phyloP scores from a whole-genome alignment of 2,329 filamentous ascomycete species.

The Phialemoniopsis sp. region DNA sequence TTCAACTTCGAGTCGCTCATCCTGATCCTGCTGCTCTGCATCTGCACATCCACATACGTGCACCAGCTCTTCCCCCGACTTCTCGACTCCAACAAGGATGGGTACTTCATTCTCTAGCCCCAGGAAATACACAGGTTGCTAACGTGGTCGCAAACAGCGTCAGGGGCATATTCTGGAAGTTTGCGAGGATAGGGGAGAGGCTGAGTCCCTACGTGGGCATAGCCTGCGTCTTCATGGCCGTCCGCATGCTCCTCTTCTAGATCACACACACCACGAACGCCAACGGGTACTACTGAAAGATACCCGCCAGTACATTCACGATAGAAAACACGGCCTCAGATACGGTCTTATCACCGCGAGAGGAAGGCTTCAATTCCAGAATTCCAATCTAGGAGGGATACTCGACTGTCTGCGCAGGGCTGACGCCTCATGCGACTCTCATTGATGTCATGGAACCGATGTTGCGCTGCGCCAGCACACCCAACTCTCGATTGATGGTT shows the following conservation, averaged over 20 bases:
- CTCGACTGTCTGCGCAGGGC: too few relatives aligned
- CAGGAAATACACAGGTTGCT: neutral
- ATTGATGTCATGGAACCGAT: too few relatives aligned
- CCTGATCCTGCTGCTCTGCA: slow-evolving; percentile 87
- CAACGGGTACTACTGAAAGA: too few relatives aligned
- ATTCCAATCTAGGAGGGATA: too few relatives aligned
- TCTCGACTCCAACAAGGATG: slow-evolving; percentile 89
- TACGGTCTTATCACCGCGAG: too few relatives aligned
- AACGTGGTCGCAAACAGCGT: slow-evolving; percentile 42
- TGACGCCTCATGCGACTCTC: too few relatives aligned
- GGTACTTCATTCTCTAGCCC: slow-evolving; percentile 41
- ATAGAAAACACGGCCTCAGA: too few relatives aligned
- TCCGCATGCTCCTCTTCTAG: slow-evolving; percentile 27
- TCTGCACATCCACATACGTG: slow-evolving; percentile 92
- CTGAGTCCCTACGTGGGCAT: slow-evolving; percentile 93
- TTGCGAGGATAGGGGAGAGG: slow-evolving; percentile 84
- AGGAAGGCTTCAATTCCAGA: too few relatives aligned
- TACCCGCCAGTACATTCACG: too few relatives aligned
- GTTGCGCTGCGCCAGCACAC: too few relatives aligned
- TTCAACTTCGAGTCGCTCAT: slow-evolving; percentile 99
- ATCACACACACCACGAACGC: too few relatives aligned
- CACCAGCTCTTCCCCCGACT: slow-evolving; percentile 86
- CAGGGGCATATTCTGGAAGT: slow-evolving; percentile 93
- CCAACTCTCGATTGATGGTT: too few relatives aligned
- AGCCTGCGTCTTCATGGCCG: slow-evolving; percentile 91